phyloP scores from a whole-genome alignment of 768 basidiomycete genomes.

The Baorangia bicolor region DNA sequence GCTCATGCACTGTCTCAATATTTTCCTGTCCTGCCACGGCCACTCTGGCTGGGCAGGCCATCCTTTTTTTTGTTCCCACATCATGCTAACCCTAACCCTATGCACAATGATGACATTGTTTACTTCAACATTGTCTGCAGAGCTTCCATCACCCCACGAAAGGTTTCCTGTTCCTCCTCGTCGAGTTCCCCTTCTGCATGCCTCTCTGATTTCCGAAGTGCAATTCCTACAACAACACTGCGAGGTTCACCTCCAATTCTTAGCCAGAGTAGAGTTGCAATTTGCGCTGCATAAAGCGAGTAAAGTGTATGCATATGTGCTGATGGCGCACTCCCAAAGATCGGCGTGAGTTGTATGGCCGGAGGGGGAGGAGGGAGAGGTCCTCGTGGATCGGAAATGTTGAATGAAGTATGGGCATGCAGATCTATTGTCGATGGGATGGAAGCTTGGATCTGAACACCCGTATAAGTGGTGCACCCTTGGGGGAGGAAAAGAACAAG shows the following conservation, averaged over 20 bases:
- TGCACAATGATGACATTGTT: not conserved
- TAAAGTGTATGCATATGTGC: constrained; percentile 70
- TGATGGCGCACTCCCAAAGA: constrained; percentile 75
- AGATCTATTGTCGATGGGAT: constrained; percentile 64
- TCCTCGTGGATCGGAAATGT: constrained; percentile 33
- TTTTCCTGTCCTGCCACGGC: constrained; percentile 71
- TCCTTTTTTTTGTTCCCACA: constrained; percentile 28
- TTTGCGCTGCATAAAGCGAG: constrained; percentile 81
- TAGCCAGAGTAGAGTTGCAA: constrained; percentile 81
- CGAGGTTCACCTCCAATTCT: constrained; percentile 46
- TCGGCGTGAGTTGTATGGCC: constrained; percentile 69
- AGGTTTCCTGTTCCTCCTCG: constrained; percentile 44
- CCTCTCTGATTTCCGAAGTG: constrained; percentile 46
- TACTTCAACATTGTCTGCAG: constrained; percentile 37
- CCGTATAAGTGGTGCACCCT: constrained; percentile 6
- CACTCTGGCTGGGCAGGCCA: constrained; percentile 50
- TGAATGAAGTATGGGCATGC: constrained; percentile 37
- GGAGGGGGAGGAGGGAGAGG: constrained; percentile 61
- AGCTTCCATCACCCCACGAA: constrained; percentile 51
- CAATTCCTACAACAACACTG: constrained; percentile 74
- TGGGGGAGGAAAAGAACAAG: not conserved
- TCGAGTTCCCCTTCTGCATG: constrained; percentile 26
- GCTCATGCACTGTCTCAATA: constrained; percentile 79
- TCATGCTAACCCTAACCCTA: constrained; percentile 32
- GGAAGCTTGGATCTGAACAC: constrained; percentile 71